These are phyloP conservation scores for Hortiboletus flavorubellus DNA, from an alignment of 768 basidiomycete species.

Conservation along the genomic window DNA sequence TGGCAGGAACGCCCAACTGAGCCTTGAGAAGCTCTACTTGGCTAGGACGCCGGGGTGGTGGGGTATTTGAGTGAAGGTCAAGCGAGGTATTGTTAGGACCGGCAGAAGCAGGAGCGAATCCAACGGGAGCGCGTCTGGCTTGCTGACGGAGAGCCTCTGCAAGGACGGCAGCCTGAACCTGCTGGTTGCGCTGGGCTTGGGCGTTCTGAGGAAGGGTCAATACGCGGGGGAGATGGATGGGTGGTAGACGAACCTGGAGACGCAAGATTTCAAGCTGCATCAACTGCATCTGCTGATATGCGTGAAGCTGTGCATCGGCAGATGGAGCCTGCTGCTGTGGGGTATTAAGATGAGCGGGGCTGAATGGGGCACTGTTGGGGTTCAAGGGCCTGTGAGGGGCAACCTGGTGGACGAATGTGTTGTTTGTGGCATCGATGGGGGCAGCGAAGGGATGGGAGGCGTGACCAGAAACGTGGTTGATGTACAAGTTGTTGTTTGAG, in stretches of 20 bases:
- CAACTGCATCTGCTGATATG: slow-evolving; percentile 73
- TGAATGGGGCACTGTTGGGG: slow-evolving; percentile 49
- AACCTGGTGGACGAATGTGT: slow-evolving; percentile 63
- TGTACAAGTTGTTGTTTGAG: slow-evolving; percentile 49
- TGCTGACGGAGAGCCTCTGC: slow-evolving; percentile 57
- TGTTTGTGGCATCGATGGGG: slow-evolving; percentile 65
- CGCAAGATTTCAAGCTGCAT: slow-evolving; percentile 80
- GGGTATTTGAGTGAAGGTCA: slow-evolving; percentile 57
- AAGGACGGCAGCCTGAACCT: slow-evolving; percentile 69
- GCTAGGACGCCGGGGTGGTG: slow-evolving; percentile 62
- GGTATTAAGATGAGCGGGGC: slow-evolving; percentile 38
- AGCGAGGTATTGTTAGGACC: slow-evolving; percentile 63
- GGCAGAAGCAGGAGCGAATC: slow-evolving; percentile 62
- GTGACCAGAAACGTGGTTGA: slow-evolving; percentile 30
- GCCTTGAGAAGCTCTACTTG: slow-evolving; percentile 66
- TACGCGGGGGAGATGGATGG: slow-evolving; percentile 1
- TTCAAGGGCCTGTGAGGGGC: slow-evolving; percentile 49
- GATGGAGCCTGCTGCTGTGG: slow-evolving; percentile 38
- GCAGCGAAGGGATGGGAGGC: slow-evolving; percentile 57
- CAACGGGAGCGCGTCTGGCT: slow-evolving; percentile 30
- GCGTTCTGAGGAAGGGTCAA: slow-evolving; percentile 42
- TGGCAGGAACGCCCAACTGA: slow-evolving; percentile 45
- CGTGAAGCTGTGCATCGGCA: slow-evolving; percentile 51
- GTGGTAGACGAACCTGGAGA: slow-evolving; percentile 57
- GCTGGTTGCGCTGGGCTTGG: slow-evolving; percentile 57